Base-by-base conservation (phyloP, 1,139 yeast species). In the Yamadazyma friedrichii region DNA sequence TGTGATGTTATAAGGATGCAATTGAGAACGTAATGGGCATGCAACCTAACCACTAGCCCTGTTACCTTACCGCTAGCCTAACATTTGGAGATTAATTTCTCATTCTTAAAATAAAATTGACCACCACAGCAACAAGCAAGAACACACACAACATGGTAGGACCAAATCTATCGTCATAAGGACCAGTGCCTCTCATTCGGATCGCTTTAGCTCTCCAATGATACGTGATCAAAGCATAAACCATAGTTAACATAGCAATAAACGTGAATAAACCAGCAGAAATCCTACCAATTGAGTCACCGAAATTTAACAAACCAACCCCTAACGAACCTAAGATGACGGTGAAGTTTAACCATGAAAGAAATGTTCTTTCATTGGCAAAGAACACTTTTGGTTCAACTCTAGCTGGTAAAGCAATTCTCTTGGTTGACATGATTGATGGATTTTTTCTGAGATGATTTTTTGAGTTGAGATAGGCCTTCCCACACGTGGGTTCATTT, bases 201-300 rank as follows among this genome's bases (percentile, higher is more conserved):
- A 93, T 93, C 46, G 98, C 98, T 61, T 91, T 88, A 3, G 98
- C 98, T 73, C 99, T 88, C 98, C 98, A 94, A 66, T 93, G 99
- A 64, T 94, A 93, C 16, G 98, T 94, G 38, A 88, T 77, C 48
- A 93, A 77, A 5, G 99, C 98, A 59, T 93, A 93, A 8, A 84
- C 77, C 99, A 93, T 93, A 28, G 98, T 93, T 50, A 88, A 88
- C 98, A 93, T 91, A 52, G 98, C 96, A 50, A 84, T 82, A 48
- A 93, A 76, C 2, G 98, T 94, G 74, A 93, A 93, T 47, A 93
- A 74, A 3, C 94, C 95, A 39, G 99, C 98, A 50, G 95, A 84
- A 47, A 93, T 81, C 58, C 95, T 80, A 48, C 98, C 98, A 39
- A 91, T 79, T 46, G 81, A 78, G 68, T 93, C 99, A 64, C 99